These are phyloP conservation scores for Tetratostichococcus sp. DNA, from an alignment of 139 green algal genomes.

Conservation along the genomic window DNA sequence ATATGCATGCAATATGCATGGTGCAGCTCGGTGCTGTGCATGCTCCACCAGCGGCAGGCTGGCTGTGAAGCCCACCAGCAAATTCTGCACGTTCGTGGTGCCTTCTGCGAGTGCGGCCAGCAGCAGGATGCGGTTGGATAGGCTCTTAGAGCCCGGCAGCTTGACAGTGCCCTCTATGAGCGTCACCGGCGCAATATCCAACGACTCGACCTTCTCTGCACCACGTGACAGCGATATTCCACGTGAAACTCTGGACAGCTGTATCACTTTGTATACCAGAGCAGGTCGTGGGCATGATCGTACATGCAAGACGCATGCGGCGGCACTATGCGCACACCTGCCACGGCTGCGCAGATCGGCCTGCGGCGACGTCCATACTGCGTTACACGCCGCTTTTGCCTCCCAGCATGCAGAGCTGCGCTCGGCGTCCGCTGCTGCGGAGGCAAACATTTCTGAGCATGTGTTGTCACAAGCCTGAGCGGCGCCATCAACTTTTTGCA, in stretches of 20 bases:
- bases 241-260: too few relatives aligned
- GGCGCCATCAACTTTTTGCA: too few relatives aligned
- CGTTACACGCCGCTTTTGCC: neutral
- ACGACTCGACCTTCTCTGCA: neutral
- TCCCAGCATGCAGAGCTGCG: too few relatives aligned
- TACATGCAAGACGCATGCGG: too few relatives aligned
- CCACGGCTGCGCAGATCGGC: neutral
- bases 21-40: too few relatives aligned
- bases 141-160: conserved; percentile 94
- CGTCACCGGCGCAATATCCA: conserved; percentile 39
- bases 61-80: conserved; percentile 70
- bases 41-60: neutral
- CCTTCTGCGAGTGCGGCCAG: conserved; percentile 89
- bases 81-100: conserved; percentile 84
- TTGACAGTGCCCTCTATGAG: conserved; percentile 63
- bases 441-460: neutral
- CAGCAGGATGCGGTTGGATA: conserved; percentile 95
- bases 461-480: neutral
- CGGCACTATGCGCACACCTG: neutral
- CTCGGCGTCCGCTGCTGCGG: neutral
- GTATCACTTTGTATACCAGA: too few relatives aligned
- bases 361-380: too few relatives aligned
- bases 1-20: too few relatives aligned
- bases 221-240: too few relatives aligned
- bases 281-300: too few relatives aligned